Conservation (phyloP, 768 basidiomycete genomes). For the Xerocomellus amylosporus region DNA sequence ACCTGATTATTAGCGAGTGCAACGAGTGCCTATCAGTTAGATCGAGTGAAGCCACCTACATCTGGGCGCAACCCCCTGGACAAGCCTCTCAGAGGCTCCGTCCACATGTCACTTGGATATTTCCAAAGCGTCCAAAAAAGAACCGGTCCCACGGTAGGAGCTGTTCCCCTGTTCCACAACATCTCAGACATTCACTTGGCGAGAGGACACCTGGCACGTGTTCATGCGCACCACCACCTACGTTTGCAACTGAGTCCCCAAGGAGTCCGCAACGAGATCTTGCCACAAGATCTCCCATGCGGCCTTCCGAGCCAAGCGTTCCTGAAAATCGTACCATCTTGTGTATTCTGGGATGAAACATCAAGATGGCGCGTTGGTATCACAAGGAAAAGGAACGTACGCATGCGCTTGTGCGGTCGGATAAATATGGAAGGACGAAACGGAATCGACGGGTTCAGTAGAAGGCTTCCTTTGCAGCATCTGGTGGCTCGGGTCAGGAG, state of each 20-base stretch:
- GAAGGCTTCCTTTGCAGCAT: too few species aligned
- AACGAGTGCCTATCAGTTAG: neutral
- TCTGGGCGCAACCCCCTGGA: neutral
- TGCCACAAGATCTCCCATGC: neutral
- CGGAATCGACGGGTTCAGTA: neutral
- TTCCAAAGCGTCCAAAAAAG: neutral
- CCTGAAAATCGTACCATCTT: neutral
- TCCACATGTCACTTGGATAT: neutral
- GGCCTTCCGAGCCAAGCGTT: neutral
- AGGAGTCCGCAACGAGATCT: neutral
- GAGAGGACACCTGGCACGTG: neutral
- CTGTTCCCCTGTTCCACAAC: neutral
- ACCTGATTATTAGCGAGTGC: too few species aligned
- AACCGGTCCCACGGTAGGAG: neutral
- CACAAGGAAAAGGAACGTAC: neutral
- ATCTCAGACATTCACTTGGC: too few species aligned
- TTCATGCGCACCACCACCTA: neutral
- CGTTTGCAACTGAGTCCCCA: neutral
- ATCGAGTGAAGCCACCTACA: neutral
- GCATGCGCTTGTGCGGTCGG: neutral
- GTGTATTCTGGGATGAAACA: neutral
- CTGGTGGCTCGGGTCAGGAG: too few species aligned
- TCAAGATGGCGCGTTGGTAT: neutral
- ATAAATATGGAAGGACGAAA: constrained; percentile 2
- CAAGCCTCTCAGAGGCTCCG: too few species aligned